A percentile compares a stretch with the other conserved stretches of the same genome.
Evolutionary conservation across 176 grass and related monocot genomes (phyloP).

Genomic region (Musa beccarii): DNA sequence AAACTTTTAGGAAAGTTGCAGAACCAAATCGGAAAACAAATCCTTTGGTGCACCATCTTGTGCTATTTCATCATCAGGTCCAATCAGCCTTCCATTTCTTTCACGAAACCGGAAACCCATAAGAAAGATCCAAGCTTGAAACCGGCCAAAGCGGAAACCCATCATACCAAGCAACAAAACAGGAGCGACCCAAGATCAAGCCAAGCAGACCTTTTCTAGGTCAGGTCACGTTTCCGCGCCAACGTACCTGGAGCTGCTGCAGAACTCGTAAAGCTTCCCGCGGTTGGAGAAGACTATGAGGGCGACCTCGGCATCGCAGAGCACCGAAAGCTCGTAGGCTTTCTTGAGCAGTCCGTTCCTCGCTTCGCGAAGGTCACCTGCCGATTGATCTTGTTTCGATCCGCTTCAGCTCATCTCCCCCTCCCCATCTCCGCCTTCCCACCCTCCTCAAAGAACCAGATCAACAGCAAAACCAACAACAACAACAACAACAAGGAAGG

Average conservation of each 20-base stretch:
- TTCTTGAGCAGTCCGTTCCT: slow-evolving; percentile 40
- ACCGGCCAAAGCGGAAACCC: background rate
- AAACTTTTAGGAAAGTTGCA: background rate
- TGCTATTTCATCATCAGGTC: background rate
- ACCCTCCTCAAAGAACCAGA: background rate
- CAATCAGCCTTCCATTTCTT: background rate
- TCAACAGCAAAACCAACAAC: background rate
- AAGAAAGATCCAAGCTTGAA: background rate
- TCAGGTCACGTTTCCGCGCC: too few species aligned
- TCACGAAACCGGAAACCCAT: background rate
- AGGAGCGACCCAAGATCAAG: background rate
- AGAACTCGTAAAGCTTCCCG: slow-evolving; percentile 40
- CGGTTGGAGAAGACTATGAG: slow-evolving; percentile 41
- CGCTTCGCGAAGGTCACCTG: slow-evolving; percentile 39
- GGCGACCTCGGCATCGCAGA: slow-evolving; percentile 38
- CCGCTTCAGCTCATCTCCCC: slow-evolving; percentile 31
- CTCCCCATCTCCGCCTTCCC: slow-evolving; percentile 18
- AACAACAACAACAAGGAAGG: background rate
- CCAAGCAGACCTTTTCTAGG: background rate
- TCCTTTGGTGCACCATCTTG: background rate
- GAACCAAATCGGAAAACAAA: background rate
- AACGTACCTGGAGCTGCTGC: slow-evolving; percentile 28
- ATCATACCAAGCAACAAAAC: background rate
- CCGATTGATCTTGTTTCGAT: slow-evolving; percentile 48
- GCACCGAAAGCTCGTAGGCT: slow-evolving; percentile 34